These are phyloP conservation scores for Plantago lanceolata DNA, from an alignment of 305 asterid genomes.

Conservation along the genomic window DNA sequence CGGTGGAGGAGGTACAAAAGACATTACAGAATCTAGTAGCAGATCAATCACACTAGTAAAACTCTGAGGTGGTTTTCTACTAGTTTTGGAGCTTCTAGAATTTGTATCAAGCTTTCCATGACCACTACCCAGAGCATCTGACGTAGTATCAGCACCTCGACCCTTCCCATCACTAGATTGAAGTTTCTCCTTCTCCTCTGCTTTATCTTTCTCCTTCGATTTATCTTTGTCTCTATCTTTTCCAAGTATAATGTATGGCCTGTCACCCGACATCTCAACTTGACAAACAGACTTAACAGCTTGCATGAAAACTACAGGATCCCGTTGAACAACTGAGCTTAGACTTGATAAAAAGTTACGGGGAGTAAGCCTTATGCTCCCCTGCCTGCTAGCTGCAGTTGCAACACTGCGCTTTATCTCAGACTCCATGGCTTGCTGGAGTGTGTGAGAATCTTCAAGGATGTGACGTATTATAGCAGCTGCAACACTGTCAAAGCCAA, in stretches of 20 bases:
- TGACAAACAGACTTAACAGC: slow-evolving; percentile 87
- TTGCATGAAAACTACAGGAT: slow-evolving; percentile 76
- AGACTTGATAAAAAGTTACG: slow-evolving; percentile 75
- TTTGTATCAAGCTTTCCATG: slow-evolving; percentile 69
- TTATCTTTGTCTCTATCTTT: slow-evolving; percentile 95
- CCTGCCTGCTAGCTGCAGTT: slow-evolving; percentile 76
- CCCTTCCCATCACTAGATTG: slow-evolving; percentile 60
- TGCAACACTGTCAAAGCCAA: slow-evolving; percentile 81
- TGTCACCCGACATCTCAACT: slow-evolving; percentile 91
- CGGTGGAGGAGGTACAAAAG: slow-evolving; percentile 58
- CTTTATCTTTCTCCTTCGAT: slow-evolving; percentile 64
- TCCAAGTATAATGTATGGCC: slow-evolving; percentile 71
- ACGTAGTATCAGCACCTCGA: slow-evolving; percentile 30
- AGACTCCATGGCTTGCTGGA: slow-evolving; percentile 97
- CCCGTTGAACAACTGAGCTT: slow-evolving; percentile 75
- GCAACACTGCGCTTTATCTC: slow-evolving; percentile 81
- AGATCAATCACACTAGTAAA: slow-evolving; percentile 72
- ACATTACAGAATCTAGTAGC: slow-evolving; percentile 62
- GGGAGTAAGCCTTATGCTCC: slow-evolving; percentile 82
- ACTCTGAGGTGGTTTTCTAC: slow-evolving; percentile 79
- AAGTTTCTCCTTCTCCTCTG: slow-evolving; percentile 70
- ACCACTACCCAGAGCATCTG: slow-evolving; percentile 43
- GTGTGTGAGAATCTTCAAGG: slow-evolving; percentile 93
- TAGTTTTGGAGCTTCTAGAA: slow-evolving; percentile 62
- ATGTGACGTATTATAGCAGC: slow-evolving; percentile 82